Evolutionary conservation across 257 asterid species (phyloP), one percentile per base, ranked within the genome.

Genomic region (Echium plantagineum): DNA sequence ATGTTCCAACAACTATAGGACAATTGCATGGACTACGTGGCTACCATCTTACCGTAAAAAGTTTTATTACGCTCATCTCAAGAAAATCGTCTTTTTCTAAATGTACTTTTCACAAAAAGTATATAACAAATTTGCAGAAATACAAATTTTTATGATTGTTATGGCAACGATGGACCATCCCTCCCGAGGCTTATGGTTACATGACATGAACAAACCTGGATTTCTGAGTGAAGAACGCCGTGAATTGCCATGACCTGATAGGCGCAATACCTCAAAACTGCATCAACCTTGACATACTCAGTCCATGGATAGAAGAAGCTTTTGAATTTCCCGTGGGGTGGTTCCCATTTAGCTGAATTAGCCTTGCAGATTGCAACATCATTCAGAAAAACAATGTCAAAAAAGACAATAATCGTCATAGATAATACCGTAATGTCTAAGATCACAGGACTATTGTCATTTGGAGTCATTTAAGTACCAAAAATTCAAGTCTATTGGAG

Each of bases 191-290:
- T 3, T 24, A 24, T 24, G 26, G 3, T 24, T 24, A 24, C 26
- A 24, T 24, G 26, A 1, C 26, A 24, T 24, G 26, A 32, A 53
- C 22, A 30, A 52, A 81, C 94, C 94, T 81, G 83, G 74, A 85
- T 83, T 77, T 83, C 86, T 28, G 91, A 79, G 77, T 83, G 91
- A 53, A 83, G 82, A 18, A 85, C 83, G n/a, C 94, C 85, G 61
- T 83, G 94, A 55, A 85, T 78, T 51, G 94, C 89, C 88, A 83
- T 79, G 56, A 85, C 89, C 66, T 85, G 90, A 58, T 80, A 83
- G 1, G 84, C 89, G 51, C 90, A 85, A 18, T 77, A 78, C 69
- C 88, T 55, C 58, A 85, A 71, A 62, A 83, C 83, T 59, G 86
- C 86, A 48, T 82, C 81, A 20, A 85, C 94, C 67, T 83, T 83